phyloP scores from a whole-genome alignment of 139 green algal species.

The Spirogloea muscicola region DNA sequence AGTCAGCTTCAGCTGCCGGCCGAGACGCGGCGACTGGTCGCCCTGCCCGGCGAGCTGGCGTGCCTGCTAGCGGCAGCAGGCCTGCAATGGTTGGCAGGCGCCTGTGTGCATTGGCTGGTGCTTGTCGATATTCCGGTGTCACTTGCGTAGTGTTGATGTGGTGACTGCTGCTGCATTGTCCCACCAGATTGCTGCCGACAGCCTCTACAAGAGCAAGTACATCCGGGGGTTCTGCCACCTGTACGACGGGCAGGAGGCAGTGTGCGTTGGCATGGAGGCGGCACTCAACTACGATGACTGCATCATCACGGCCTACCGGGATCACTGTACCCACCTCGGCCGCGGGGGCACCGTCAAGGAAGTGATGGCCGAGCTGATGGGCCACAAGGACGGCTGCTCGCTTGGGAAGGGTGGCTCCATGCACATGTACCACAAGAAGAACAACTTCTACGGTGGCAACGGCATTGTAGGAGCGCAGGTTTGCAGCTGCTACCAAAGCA shows the following conservation, averaged over 20 bases:
- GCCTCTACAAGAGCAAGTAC: conserved; percentile 69
- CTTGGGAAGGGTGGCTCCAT: conserved; percentile 89
- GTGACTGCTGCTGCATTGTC: too few relatives aligned
- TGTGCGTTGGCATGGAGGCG: conserved; percentile 84
- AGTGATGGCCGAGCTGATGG: conserved; percentile 94
- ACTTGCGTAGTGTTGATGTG: too few relatives aligned
- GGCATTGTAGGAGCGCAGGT: conserved; percentile 93
- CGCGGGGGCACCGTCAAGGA: conserved; percentile 77
- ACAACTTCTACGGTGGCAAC: conserved; percentile 95
- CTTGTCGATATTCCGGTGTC: too few relatives aligned
- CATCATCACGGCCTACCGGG: conserved; percentile 96
- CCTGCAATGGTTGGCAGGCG: too few relatives aligned
- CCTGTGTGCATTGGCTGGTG: too few relatives aligned
- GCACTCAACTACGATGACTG: conserved; percentile 77
- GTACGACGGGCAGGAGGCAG: conserved; percentile 98
- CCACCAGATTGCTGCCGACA: conserved; percentile 90
- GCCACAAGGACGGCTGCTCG: conserved; percentile 64
- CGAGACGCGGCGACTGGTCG: too few relatives aligned
- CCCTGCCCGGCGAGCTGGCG: too few relatives aligned
- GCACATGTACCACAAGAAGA: conserved; percentile 88
- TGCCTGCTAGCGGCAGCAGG: too few relatives aligned
- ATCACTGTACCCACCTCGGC: conserved; percentile 91
- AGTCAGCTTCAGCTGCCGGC: too few relatives aligned
- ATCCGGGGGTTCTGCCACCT: conserved; percentile 98
- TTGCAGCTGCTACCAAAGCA: too few relatives aligned